Evolutionary conservation across 148 eudicot species (phyloP).

Genomic region (Rhododendron molle): DNA sequence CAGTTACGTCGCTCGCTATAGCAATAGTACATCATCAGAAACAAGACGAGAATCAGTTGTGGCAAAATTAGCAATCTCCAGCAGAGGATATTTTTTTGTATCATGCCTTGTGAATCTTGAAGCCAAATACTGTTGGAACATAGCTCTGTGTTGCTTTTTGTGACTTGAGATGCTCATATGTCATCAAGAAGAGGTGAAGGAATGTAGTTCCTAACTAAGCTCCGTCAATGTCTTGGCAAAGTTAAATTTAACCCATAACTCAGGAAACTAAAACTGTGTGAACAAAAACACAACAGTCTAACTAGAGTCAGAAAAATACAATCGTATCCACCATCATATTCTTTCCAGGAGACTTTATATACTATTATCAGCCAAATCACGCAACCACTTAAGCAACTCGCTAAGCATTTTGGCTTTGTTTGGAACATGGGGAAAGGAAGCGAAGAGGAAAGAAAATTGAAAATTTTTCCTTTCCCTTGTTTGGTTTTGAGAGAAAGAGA

Average conservation of each 20-base stretch:
- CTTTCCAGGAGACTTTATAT: neutral
- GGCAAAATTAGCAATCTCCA: neutral
- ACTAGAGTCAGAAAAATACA: neutral
- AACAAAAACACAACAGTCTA: neutral
- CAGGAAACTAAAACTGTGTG: neutral
- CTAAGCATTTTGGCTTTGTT: neutral
- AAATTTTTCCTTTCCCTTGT: too few species aligned
- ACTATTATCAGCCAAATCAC: neutral
- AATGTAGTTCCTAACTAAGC: constrained; percentile 75
- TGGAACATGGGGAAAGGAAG: too few species aligned
- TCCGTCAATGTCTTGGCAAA: constrained; percentile 51
- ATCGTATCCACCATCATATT: neutral
- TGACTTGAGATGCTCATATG: constrained; percentile 59
- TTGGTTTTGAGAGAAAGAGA: too few species aligned
- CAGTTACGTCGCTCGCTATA: neutral
- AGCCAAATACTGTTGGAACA: constrained; percentile 66
- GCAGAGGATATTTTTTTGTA: neutral
- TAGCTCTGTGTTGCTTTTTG: constrained; percentile 46
- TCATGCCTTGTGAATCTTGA: constrained; percentile 75
- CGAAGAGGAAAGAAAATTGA: too few species aligned
- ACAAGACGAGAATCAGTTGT: neutral
- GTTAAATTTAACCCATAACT: constrained; percentile 32
- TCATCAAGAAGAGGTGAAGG: constrained; percentile 68
- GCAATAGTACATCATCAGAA: neutral
- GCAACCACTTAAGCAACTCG: neutral